A percentile compares a stretch with the other conserved stretches of the same genome.
Evolutionary conservation across 805 yeast genomes (phyloP).

Genomic region (Barnettozyma salicaria): DNA sequence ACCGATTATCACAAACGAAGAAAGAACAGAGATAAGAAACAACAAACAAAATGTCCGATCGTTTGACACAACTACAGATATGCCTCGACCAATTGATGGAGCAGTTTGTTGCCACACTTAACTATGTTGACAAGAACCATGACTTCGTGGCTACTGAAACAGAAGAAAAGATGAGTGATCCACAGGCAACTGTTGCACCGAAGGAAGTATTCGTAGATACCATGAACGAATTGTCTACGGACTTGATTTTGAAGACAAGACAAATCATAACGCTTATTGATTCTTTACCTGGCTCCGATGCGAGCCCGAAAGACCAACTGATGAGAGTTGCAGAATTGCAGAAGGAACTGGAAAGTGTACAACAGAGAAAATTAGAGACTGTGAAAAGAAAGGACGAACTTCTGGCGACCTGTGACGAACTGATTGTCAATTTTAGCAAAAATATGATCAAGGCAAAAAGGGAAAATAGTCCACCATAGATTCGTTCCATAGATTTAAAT

Average conservation of each 20-base stretch:
- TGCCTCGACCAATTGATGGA: constrained; percentile 78
- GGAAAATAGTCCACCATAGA: constrained; percentile 3
- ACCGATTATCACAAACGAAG: background rate
- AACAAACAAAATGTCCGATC: constrained; percentile 56
- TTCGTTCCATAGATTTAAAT: background rate
- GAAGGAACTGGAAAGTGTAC: constrained; percentile 53
- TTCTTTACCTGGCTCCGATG: constrained; percentile 89
- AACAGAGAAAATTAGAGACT: constrained; percentile 49
- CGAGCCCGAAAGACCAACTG: constrained; percentile 69
- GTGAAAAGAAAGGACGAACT: constrained; percentile 60
- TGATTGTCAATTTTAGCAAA: constrained; percentile 46
- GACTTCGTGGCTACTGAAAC: constrained; percentile 44
- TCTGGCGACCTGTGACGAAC: constrained; percentile 52
- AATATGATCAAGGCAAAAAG: constrained; percentile 33
- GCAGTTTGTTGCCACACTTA: constrained; percentile 71
- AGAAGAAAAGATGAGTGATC: constrained; percentile 58
- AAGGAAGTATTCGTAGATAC: constrained; percentile 39
- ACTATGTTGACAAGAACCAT: constrained; percentile 74
- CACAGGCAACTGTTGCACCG: constrained; percentile 50
- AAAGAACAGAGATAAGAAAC: too few species aligned
- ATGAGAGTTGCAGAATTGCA: constrained; percentile 56
- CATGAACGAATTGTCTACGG: constrained; percentile 74
- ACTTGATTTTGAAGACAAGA: constrained; percentile 76
- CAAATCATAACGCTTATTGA: constrained; percentile 84
- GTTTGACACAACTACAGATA: constrained; percentile 83